Evolutionary conservation across 1,139 yeast species (phyloP).

Genomic region (Suhomyces taliae): DNA sequence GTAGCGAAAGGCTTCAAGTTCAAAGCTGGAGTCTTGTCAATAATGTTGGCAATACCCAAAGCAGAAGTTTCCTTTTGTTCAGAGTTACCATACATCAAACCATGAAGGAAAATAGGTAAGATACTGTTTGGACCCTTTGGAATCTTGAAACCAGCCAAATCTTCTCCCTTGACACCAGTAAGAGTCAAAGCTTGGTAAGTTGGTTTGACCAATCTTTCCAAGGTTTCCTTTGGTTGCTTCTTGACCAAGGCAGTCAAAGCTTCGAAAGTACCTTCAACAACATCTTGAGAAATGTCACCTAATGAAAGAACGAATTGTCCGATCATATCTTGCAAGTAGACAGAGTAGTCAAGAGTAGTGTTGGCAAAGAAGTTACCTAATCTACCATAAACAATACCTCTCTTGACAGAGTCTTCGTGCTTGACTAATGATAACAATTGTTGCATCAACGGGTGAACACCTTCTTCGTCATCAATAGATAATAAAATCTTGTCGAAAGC

Average conservation of each 20-base stretch:
- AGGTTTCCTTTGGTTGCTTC: constrained; percentile 69
- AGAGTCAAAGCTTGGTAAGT: constrained; percentile 70
- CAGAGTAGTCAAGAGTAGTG: constrained; percentile 67
- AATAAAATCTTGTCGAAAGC: constrained; percentile 70
- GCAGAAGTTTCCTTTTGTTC: constrained; percentile 88
- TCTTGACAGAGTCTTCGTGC: constrained; percentile 67
- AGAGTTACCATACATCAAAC: constrained; percentile 88
- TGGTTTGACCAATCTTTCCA: constrained; percentile 77
- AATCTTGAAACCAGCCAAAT: constrained; percentile 70
- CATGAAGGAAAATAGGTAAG: constrained; percentile 90
- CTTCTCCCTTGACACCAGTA: constrained; percentile 65
- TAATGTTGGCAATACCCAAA: constrained; percentile 82
- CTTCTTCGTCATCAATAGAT: constrained; percentile 76
- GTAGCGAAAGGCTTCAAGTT: constrained; percentile 87
- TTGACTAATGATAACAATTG: constrained; percentile 75
- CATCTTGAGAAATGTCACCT: constrained; percentile 65
- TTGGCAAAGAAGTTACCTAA: constrained; percentile 69
- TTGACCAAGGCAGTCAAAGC: constrained; percentile 67
- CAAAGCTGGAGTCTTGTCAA: constrained; percentile 81
- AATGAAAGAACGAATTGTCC: constrained; percentile 68
- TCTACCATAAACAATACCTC: constrained; percentile 67
- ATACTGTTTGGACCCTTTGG: constrained; percentile 89
- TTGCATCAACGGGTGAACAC: constrained; percentile 81
- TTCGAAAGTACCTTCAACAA: constrained; percentile 69
- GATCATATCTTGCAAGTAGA: constrained; percentile 76